Percentiles rank a stretch among this genome's conserved stretches.
phyloP scores from a whole-genome alignment of 768 basidiomycete species.

The Kwoniella sp. region DNA sequence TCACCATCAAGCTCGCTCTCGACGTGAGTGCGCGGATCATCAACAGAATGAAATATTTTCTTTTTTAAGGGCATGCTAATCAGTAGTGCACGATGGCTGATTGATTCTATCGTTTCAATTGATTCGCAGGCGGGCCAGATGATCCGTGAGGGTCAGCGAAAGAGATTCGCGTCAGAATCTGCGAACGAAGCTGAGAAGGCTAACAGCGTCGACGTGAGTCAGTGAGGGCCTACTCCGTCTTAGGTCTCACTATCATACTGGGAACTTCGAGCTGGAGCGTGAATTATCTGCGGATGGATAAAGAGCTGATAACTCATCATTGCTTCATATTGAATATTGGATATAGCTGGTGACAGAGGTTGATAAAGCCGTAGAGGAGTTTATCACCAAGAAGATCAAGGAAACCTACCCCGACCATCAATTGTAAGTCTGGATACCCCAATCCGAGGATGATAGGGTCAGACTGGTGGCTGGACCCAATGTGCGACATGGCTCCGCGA shows the following conservation, averaged over 20 bases:
- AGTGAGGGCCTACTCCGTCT: too few species aligned
- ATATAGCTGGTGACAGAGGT: conserved; percentile 81
- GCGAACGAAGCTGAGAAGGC: conserved; percentile 74
- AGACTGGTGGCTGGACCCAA: too few species aligned
- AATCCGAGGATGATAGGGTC: not conserved
- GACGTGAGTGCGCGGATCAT: conserved; percentile 28
- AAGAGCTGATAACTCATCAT: not conserved
- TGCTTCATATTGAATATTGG: not conserved
- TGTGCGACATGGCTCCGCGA: too few species aligned
- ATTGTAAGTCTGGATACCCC: conserved; percentile 65
- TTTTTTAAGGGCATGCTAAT: too few species aligned
- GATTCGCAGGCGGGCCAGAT: conserved; percentile 40
- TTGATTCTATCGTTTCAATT: not conserved
- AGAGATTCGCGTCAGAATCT: conserved; percentile 60
- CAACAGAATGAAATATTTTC: too few species aligned
- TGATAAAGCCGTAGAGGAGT: conserved; percentile 84
- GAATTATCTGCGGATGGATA: not conserved
- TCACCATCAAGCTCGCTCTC: conserved; percentile 30
- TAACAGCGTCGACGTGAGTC: conserved; percentile 76
- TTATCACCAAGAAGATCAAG: conserved; percentile 71
- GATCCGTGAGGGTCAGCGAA: conserved; percentile 68
- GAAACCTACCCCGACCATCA: conserved; percentile 71
- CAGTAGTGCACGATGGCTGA: too few species aligned
- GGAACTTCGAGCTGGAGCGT: too few species aligned
- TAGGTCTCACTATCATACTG: not conserved